Percentiles rank a stretch among this genome's conserved stretches.
These are phyloP conservation scores for Drechslera avenae DNA, from an alignment of 2,329 filamentous ascomycete species.

Conservation along the genomic window DNA sequence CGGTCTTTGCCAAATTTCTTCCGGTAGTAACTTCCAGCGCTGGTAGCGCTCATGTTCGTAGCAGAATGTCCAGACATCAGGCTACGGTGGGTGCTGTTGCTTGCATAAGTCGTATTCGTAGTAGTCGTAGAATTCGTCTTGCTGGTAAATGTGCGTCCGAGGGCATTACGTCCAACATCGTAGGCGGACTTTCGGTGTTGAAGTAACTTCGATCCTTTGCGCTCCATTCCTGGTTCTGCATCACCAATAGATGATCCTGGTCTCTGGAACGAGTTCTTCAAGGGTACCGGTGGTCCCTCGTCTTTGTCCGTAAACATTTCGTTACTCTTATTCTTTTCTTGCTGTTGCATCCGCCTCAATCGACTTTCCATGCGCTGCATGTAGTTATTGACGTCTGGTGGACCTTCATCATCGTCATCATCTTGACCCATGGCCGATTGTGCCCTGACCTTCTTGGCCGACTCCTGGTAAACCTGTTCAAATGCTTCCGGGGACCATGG, in stretches of 20 bases:
- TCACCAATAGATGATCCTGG: conserved; percentile 47
- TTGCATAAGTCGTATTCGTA: conserved; percentile 59
- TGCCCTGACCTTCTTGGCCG: conserved; percentile 52
- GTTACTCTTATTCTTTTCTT: conserved; percentile 44
- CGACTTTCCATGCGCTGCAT: conserved; percentile 90
- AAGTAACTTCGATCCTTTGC: conserved; percentile 47
- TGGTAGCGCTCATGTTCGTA: conserved; percentile 89
- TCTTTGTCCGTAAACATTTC: conserved; percentile 58
- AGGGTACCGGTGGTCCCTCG: conserved; percentile 63
- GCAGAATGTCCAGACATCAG: conserved; percentile 94
- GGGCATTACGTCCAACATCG: conserved; percentile 71
- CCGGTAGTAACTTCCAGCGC: conserved; percentile 88
- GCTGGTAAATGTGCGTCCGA: conserved; percentile 82
- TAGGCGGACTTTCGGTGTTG: conserved; percentile 75
- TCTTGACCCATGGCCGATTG: conserved; percentile 72
- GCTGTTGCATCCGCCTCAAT: conserved; percentile 70
- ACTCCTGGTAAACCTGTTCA: conserved; percentile 59
- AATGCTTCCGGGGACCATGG: conserved; percentile 94
- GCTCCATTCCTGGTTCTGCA: conserved; percentile 32
- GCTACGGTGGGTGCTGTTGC: conserved; percentile 77
- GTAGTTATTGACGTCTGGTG: conserved; percentile 80
- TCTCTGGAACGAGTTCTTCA: conserved; percentile 57
- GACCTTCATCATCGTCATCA: conserved; percentile 60
- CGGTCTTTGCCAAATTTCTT: conserved; percentile 63
- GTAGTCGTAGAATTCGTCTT: conserved; percentile 80